Percentiles rank a stretch among this genome's conserved stretches.
phyloP scores from a whole-genome alignment of 2,329 filamentous ascomycete species.

The Apiospora saccharicola region DNA sequence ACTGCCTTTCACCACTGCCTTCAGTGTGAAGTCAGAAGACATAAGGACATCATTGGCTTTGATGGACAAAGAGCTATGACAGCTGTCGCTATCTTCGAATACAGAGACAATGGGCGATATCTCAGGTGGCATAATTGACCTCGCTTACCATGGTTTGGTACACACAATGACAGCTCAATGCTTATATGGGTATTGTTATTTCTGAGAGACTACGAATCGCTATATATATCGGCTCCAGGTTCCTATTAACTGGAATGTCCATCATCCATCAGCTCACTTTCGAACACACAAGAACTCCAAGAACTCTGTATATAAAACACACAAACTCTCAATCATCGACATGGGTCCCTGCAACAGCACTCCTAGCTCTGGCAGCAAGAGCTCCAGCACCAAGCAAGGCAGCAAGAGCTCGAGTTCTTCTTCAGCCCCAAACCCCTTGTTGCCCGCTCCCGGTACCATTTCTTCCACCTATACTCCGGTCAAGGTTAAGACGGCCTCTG shows the following conservation, averaged over 20 bases:
- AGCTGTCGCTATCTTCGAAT: neutral
- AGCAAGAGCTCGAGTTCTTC: neutral
- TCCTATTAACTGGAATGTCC: neutral
- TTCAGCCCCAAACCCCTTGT: neutral
- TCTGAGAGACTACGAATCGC: neutral
- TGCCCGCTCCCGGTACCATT: neutral
- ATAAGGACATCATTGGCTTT: neutral
- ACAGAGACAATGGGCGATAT: neutral
- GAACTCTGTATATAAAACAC: neutral
- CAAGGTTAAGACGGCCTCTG: neutral
- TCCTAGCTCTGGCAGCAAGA: neutral
- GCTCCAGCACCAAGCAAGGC: neutral
- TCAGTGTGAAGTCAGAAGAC: neutral
- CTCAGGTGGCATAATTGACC: neutral
- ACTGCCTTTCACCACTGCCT: too few species aligned
- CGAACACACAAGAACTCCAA: neutral
- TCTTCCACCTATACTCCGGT: neutral
- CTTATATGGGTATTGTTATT: neutral
- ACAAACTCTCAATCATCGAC: neutral
- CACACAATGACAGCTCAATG: neutral
- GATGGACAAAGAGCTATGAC: neutral
- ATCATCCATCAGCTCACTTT: neutral
- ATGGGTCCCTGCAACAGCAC: neutral
- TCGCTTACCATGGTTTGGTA: neutral
- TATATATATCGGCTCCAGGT: neutral